Percentiles rank a stretch among this genome's conserved stretches.
These are phyloP conservation scores for Albugo candida DNA, from an alignment of 352 stramenopile genomes.

Conservation along the genomic window DNA sequence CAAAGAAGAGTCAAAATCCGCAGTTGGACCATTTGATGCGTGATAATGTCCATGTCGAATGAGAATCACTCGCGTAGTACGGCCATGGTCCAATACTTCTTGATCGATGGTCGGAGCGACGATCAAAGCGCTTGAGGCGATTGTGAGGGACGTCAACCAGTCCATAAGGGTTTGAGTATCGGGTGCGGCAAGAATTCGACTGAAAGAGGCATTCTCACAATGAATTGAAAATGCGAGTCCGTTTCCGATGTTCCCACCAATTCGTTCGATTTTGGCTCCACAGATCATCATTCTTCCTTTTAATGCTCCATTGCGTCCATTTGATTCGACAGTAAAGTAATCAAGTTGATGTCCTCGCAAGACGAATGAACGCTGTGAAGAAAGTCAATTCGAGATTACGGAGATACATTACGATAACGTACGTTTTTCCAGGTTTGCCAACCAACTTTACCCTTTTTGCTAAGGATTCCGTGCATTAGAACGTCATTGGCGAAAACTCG, in stretches of 20 bases:
- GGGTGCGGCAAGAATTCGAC: slow-evolving; percentile 20
- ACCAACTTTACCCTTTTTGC: slow-evolving; percentile 40
- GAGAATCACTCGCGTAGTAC: slow-evolving; percentile 52
- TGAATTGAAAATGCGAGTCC: slow-evolving; percentile 11
- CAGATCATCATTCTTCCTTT: slow-evolving; percentile 38
- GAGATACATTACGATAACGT: slow-evolving; percentile 14
- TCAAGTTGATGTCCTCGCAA: slow-evolving; percentile 40
- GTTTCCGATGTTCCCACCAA: slow-evolving; percentile 13
- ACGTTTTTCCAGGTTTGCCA: slow-evolving; percentile 51
- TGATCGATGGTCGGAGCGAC: slow-evolving; percentile 21
- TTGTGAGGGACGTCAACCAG: slow-evolving; percentile 48
- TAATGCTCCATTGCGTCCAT: slow-evolving; percentile 26
- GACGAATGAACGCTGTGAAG: slow-evolving; percentile 36
- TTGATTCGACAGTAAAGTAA: slow-evolving; percentile 39
- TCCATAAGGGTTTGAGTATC: slow-evolving; percentile 43
- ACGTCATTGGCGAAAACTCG: slow-evolving; percentile 42
- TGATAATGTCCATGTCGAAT: slow-evolving; percentile 70
- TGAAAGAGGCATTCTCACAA: slow-evolving; percentile 10
- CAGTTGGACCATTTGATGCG: slow-evolving; percentile 26
- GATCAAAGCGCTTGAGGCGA: slow-evolving; percentile 20
- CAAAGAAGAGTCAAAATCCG: slow-evolving; percentile 53
- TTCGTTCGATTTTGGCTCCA: slow-evolving; percentile 23
- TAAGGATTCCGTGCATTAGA: slow-evolving; percentile 46
- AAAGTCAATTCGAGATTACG: background rate
- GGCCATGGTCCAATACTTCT: slow-evolving; percentile 34